phyloP scores from a whole-genome alignment of 257 asterid species.

The Sherardia arvensis region DNA sequence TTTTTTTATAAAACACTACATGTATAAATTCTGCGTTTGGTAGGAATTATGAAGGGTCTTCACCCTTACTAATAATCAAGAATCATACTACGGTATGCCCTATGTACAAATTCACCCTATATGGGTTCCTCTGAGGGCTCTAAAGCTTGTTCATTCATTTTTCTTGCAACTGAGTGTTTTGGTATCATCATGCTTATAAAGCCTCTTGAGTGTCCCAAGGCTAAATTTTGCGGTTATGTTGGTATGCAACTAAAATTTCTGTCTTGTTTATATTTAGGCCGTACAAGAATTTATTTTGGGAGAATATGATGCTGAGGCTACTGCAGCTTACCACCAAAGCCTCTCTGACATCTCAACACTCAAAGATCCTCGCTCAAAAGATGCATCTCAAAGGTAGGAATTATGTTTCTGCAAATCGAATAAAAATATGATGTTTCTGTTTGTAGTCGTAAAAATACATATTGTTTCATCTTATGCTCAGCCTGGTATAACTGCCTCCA shows the following conservation, averaged over 20 bases:
- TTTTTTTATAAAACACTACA: too few relatives aligned
- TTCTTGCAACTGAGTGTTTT: background rate
- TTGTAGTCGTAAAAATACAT: background rate
- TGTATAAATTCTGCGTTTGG: too few relatives aligned
- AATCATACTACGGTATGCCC: too few relatives aligned
- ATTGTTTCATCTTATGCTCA: background rate
- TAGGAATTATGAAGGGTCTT: too few relatives aligned
- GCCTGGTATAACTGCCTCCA: background rate
- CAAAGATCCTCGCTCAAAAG: constrained; percentile 96
- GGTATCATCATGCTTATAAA: background rate
- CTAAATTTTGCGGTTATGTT: background rate
- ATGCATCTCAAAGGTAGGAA: constrained; percentile 94
- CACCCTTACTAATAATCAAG: too few relatives aligned
- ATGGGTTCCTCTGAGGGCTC: constrained; percentile 1
- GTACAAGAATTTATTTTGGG: constrained; percentile 95
- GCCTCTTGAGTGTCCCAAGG: background rate
- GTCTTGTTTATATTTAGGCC: constrained; percentile 25
- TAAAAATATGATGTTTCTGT: constrained; percentile 9
- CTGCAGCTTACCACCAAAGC: constrained; percentile 65
- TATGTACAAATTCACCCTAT: too few relatives aligned
- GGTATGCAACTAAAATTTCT: background rate
- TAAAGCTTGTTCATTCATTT: background rate
- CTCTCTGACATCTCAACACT: constrained; percentile 67
- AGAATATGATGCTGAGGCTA: constrained; percentile 71
- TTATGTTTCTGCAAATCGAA: too few relatives aligned